Percentiles rank a stretch among this genome's conserved stretches.
These are phyloP conservation scores for Aphanomyces stellatus DNA, from an alignment of 352 stramenopile genomes.

Conservation along the genomic window DNA sequence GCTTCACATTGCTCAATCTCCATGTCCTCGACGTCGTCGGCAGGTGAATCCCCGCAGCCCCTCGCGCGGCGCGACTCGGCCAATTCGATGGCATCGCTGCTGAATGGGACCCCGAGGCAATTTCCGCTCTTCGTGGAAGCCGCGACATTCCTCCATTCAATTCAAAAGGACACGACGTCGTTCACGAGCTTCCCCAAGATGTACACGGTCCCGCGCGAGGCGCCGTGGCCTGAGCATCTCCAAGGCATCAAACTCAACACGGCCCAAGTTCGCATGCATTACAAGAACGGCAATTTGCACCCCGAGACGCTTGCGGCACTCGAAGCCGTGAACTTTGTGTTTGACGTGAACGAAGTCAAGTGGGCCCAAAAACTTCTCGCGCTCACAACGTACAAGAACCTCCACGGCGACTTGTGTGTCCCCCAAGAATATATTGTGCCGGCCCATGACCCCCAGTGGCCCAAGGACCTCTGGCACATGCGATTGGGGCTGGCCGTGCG, in stretches of 20 bases:
- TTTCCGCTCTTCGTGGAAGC: conserved; percentile 18
- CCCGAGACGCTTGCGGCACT: conserved; percentile 7
- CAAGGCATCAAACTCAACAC: conserved; percentile 17
- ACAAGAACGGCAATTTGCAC: conserved; percentile 17
- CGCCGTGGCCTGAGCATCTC: conserved; percentile 8
- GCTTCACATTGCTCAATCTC: no score
- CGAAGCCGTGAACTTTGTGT: conserved; percentile 18
- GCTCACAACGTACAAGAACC: conserved; percentile 71
- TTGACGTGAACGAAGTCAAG: conserved; percentile 21
- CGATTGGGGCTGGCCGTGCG: conserved; percentile 82
- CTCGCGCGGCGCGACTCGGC: no score
- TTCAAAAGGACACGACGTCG: not conserved
- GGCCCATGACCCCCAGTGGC: conserved; percentile 51
- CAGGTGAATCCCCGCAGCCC: no score
- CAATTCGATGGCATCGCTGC: not conserved
- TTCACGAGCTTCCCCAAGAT: conserved; percentile 17
- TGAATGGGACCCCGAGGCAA: not conserved
- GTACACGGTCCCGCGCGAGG: conserved; percentile 12
- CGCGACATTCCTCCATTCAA: conserved; percentile 8
- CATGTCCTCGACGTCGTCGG: no score
- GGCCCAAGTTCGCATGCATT: conserved; percentile 20
- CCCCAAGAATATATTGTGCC: conserved; percentile 89
- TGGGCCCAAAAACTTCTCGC: conserved; percentile 38
- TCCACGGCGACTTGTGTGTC: conserved; percentile 84
- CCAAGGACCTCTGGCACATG: conserved; percentile 72